phyloP scores from a whole-genome alignment of 176 grass and related monocot genomes.

The Cenchrus purpureus region DNA sequence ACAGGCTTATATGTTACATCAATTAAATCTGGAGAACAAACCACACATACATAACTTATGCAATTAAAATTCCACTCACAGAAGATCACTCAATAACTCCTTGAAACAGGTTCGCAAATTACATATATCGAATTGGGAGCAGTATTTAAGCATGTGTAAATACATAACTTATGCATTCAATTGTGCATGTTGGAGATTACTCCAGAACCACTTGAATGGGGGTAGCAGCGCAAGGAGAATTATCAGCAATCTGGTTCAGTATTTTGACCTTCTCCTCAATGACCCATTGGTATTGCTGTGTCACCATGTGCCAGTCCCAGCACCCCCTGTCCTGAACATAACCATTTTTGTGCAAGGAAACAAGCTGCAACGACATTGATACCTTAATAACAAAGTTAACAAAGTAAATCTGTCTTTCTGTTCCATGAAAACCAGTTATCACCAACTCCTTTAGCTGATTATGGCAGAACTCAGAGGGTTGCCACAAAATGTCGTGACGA shows the following conservation, averaged over 20 bases:
- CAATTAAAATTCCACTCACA: not conserved
- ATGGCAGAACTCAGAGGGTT: not conserved
- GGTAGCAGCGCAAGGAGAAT: not conserved
- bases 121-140: not conserved
- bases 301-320: not conserved
- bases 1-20: not conserved
- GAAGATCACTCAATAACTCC: not conserved
- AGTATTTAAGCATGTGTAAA: not conserved
- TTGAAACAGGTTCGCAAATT: not conserved
- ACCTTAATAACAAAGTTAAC: constrained; percentile 4
- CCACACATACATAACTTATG: not conserved
- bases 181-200: not conserved
- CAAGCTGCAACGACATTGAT: not conserved
- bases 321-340: constrained; percentile 7
- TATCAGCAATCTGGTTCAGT: constrained; percentile 14
- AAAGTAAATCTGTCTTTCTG: constrained; percentile 28
- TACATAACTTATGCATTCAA: not conserved
- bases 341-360: constrained; percentile 6
- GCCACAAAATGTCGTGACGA: not conserved
- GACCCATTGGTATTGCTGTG: constrained; percentile 4
- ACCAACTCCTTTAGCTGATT: constrained; percentile 23
- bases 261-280: not conserved
- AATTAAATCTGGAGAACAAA: not conserved
- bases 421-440: constrained; percentile 17
- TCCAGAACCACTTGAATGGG: not conserved